Base-by-base conservation (phyloP, 1,284 basidiomycete species). In the Boletus mariae region DNA sequence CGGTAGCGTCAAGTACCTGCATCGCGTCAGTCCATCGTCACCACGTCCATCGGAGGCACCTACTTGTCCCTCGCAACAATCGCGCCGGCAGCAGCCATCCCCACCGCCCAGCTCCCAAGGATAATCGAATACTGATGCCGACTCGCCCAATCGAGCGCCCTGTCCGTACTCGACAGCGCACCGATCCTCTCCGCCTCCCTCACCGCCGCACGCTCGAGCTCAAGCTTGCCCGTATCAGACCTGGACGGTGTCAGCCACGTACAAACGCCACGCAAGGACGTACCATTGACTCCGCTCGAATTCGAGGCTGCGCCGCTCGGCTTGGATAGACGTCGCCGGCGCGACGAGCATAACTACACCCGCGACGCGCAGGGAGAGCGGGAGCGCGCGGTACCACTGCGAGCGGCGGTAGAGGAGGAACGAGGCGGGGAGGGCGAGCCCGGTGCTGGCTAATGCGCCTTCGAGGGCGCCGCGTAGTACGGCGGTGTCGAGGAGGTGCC, bases 101-200 rank as follows among this genome's bases (percentile, higher is more conserved):
- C 87, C 3, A 79, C 71, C 1, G 86, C 86, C 93, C 93, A 95
- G 47, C 85, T 82, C 34, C 86, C 89, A 25, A 89, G 79, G 47
- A 96, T 92, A 58, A 94, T 75, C 53, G 80, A 81, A 64, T 90
- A 96, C 71, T 94, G 84, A 67, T 94, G 85, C 35, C 88, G 79
- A 41, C 73, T 73, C 1, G 85, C 82, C 82, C 87, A 92, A 62
- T 94, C 90, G n/a, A 74, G 68, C 9, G 81, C 63, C 68, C 90
- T 92, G 43, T 90, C 79, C n/a, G 59, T 65, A 1, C 75, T 68
- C 3, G 78, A 73, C 64, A 96, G 66, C 1, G 67, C 57, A 9
- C 80, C 73, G 86, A 91, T 93, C 55, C 77, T 69, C 25, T 71
- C 69, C 52, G 80, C 71, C 56, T 80, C 73, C 13, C 72, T 67